Evolutionary conservation across 1,284 basidiomycete genomes (phyloP).

Genomic region (Naganishia albida): DNA sequence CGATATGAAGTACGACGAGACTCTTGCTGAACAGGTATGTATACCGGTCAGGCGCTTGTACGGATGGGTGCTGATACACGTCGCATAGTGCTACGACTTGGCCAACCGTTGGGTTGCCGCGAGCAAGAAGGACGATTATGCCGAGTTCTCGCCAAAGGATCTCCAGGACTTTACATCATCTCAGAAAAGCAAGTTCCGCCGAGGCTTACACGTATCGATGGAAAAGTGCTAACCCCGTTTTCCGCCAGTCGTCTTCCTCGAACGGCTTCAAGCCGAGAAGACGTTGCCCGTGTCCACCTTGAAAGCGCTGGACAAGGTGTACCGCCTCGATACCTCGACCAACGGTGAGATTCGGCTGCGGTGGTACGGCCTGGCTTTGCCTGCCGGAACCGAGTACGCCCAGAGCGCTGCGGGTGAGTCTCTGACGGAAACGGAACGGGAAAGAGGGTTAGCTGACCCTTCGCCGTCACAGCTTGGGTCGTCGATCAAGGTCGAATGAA

Average conservation of each 20-base stretch:
- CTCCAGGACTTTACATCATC: slow-evolving; percentile 46
- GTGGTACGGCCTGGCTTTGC: slow-evolving; percentile 57
- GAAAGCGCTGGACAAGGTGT: slow-evolving; percentile 53
- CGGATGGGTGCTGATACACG: background rate
- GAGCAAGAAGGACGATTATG: slow-evolving; percentile 57
- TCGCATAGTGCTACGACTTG: slow-evolving; percentile 58
- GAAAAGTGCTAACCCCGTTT: background rate
- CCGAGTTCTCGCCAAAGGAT: slow-evolving; percentile 47
- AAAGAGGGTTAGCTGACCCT: slow-evolving; percentile 2
- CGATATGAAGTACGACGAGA: slow-evolving; percentile 77
- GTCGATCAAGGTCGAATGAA: slow-evolving; percentile 57
- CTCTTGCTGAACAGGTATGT: slow-evolving; percentile 69
- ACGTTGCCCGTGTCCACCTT: slow-evolving; percentile 47
- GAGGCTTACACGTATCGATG: background rate
- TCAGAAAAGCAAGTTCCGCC: slow-evolving; percentile 42
- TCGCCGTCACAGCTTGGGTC: slow-evolving; percentile 53
- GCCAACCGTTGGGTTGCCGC: slow-evolving; percentile 76
- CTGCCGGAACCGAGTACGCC: slow-evolving; percentile 55
- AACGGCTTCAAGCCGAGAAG: slow-evolving; percentile 51
- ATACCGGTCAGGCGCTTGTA: background rate
- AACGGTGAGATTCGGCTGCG: slow-evolving; percentile 58
- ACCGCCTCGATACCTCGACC: slow-evolving; percentile 51
- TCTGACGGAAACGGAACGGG: too few relatives aligned
- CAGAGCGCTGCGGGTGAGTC: slow-evolving; percentile 54
- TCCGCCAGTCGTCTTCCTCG: slow-evolving; percentile 55